Evolutionary conservation across 2,329 filamentous ascomycete species (phyloP), one percentile per base, ranked within the genome.

Genomic region (Fusarium dimerum): DNA sequence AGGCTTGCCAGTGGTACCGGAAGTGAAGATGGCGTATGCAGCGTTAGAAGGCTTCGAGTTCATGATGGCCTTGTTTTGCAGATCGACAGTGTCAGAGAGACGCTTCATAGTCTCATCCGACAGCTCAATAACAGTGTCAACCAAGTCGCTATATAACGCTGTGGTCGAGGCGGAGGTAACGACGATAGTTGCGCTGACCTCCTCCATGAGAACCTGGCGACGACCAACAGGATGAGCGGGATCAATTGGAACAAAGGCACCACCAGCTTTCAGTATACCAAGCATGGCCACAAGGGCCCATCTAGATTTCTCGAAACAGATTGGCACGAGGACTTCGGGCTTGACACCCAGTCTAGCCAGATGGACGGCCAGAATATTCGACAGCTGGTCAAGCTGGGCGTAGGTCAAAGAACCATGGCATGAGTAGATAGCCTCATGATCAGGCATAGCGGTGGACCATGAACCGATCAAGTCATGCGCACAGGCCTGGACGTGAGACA

Each of bases 191-290:
- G 62, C 48, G 0, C 47, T 20, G 2, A 62, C 64, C 2, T 61
- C 58, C 1, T 61, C 39, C 7, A 12, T 36, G 1, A 55, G 58
- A 26, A 61, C 40, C 29, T 49, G 45, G 2, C 57, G 41, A 0
- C 58, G 62, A 10, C 58, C 47, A 5, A 63, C 62, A 0, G 62
- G 62, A n/a, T 66, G 57, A 0, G 56, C 50, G 41, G 59, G 54
- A 16, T 60, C 56, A 1, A 63, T 5, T 1, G 57, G 57, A 0
- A 62, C 57, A 8, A 51, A 52, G 1, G 36, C 52, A 2, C 60
- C 60, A 1, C 60, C 60, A n/a, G 57, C 50, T 46, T 62, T 62
- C 3, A 61, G 29, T 5, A 59, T 30, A 1, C 56, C 60, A 13
- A 62, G 12, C 55, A 61, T 59, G 0, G 60, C 46, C 5, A 62